phyloP scores from a whole-genome alignment of 345 rosid species.

The Eucalyptus erythrocorys region DNA sequence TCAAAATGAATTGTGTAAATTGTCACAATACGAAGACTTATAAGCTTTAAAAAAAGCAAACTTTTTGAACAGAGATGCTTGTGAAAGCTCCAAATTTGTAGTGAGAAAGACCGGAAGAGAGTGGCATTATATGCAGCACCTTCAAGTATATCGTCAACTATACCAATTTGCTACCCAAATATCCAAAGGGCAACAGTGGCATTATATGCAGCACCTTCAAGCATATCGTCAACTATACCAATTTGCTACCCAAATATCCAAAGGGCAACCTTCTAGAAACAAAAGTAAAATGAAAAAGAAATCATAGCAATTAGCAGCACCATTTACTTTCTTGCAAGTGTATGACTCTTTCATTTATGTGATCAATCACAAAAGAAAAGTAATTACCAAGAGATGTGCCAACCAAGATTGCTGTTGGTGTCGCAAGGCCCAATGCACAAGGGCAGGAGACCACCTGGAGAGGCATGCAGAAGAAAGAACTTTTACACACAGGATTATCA shows the following conservation, averaged over 20 bases:
- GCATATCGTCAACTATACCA: neutral
- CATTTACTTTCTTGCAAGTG: neutral
- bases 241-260: neutral
- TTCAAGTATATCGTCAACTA: neutral
- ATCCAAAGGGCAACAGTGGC: too few species aligned
- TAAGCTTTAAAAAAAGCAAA: neutral
- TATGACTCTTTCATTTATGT: neutral
- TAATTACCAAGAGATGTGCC: slow-evolving; percentile 91
- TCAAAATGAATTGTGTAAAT: neutral
- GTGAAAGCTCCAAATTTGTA: neutral
- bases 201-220: too few species aligned
- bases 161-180: too few species aligned
- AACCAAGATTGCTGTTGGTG: slow-evolving; percentile 93
- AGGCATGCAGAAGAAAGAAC: neutral
- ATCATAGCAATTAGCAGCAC: neutral
- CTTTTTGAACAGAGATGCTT: neutral
- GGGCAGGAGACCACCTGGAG: slow-evolving; percentile 96
- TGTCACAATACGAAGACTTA: neutral
- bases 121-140: neutral
- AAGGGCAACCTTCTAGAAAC: neutral
- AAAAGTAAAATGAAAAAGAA: neutral
- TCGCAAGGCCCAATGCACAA: slow-evolving; percentile 95
- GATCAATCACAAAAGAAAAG: neutral
- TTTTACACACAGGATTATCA: neutral
- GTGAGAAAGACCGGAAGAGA: neutral